phyloP scores from a whole-genome alignment of 139 green algal genomes.

The Chlorella sp. region DNA sequence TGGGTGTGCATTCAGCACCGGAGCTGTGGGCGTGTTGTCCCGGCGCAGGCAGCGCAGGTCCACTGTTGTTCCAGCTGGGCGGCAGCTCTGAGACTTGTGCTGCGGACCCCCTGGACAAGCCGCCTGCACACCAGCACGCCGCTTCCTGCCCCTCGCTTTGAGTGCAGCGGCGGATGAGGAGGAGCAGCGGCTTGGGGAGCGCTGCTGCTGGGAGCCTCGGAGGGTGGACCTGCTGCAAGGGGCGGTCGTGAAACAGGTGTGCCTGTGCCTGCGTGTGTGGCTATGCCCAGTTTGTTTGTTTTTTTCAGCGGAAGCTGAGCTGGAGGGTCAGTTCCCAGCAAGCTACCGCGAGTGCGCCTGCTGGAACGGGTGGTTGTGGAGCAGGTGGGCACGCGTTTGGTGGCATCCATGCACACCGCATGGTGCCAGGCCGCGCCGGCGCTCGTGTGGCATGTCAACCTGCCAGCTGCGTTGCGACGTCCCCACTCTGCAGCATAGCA shows the following conservation, averaged over 20 bases:
- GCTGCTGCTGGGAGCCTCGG: constrained; percentile 40
- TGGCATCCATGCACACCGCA: no score
- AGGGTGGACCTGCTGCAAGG: constrained; percentile 20
- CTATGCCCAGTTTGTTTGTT: neutral
- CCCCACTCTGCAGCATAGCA: no score
- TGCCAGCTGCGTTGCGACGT: no score
- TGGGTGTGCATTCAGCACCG: no score
- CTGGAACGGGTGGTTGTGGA: no score
- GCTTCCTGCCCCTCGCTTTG: neutral
- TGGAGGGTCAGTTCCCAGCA: no score
- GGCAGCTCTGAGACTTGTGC: neutral
- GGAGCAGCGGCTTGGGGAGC: constrained; percentile 28
- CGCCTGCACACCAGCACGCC: neutral
- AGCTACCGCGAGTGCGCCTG: no score
- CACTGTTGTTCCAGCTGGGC: neutral
- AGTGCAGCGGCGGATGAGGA: constrained; percentile 27
- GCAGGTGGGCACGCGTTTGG: neutral
- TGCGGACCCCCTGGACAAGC: no score
- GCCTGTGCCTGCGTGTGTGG: neutral
- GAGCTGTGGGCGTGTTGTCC: no score
- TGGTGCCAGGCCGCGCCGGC: no score
- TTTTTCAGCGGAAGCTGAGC: no score
- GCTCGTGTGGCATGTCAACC: no score
- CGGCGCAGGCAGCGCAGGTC: neutral
- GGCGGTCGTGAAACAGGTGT: constrained; percentile 29